These are phyloP conservation scores for Candida sp. DNA, from an alignment of 1,139 yeast genomes.

Conservation along the genomic window DNA sequence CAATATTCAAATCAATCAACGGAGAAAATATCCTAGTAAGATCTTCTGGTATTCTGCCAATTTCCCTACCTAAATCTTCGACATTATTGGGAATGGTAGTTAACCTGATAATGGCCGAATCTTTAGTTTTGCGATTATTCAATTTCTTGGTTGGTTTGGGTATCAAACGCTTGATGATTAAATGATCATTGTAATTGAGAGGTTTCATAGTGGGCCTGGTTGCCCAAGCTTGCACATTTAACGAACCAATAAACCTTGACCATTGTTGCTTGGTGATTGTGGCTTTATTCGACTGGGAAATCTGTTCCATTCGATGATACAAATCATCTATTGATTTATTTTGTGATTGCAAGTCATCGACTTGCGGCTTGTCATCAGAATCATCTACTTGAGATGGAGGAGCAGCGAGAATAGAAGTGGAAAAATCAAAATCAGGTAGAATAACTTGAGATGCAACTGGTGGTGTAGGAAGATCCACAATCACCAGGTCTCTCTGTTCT, in stretches of 20 bases:
- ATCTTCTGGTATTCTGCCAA: slow-evolving; percentile 77
- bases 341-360: slow-evolving; percentile 4
- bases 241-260: slow-evolving; percentile 58
- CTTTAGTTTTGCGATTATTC: slow-evolving; percentile 16
- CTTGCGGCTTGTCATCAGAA: slow-evolving; percentile 5
- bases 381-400: slow-evolving; percentile 1
- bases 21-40: slow-evolving; percentile 69
- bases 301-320: slow-evolving; percentile 12
- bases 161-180: slow-evolving; percentile 33
- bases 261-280: slow-evolving; percentile 15
- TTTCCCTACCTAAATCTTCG: slow-evolving; percentile 43
- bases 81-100: slow-evolving; percentile 21
- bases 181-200: slow-evolving; percentile 46
- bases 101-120: slow-evolving; percentile 30
- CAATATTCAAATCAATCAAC: slow-evolving; percentile 53
- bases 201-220: slow-evolving; percentile 67
- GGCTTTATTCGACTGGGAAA: slow-evolving; percentile 10
- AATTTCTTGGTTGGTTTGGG: slow-evolving; percentile 25
- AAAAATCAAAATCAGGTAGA: background rate
- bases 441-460: background rate
- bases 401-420: background rate
- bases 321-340: slow-evolving; percentile 7
- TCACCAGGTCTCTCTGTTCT: background rate
- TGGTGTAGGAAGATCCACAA: background rate
- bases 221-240: slow-evolving; percentile 79